Conservation (phyloP, 2,329 filamentous ascomycete genomes). For the Periconia macrospinosa region DNA sequence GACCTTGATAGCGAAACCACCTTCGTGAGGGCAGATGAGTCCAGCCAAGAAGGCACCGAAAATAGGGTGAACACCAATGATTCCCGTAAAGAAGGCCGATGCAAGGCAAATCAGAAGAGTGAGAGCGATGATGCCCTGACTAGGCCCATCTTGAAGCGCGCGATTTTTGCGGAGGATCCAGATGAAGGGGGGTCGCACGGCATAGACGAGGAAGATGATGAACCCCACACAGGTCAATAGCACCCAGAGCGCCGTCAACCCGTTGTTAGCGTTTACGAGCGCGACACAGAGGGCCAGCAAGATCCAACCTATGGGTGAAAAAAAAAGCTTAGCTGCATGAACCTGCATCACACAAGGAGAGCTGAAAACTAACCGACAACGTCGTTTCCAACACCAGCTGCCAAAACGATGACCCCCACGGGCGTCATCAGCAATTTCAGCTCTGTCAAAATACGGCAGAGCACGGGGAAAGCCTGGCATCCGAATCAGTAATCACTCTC, state of each 20-base stretch:
- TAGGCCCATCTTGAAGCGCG: slow-evolving; percentile 83
- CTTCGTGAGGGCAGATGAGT: slow-evolving; percentile 85
- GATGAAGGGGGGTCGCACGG: slow-evolving; percentile 72
- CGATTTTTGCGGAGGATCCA: slow-evolving; percentile 74
- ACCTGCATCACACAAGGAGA: not conserved
- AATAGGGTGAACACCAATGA: slow-evolving; percentile 92
- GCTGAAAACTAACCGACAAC: slow-evolving; percentile 60
- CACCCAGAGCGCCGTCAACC: slow-evolving; percentile 82
- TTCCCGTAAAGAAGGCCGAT: slow-evolving; percentile 83
- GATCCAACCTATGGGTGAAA: slow-evolving; percentile 68
- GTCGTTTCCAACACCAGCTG: slow-evolving; percentile 91
- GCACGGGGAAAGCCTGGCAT: slow-evolving; percentile 82
- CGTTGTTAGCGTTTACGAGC: slow-evolving; percentile 83
- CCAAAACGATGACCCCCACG: slow-evolving; percentile 85
- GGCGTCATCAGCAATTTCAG: slow-evolving; percentile 80
- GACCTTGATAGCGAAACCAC: slow-evolving; percentile 85
- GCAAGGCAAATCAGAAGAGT: slow-evolving; percentile 78
- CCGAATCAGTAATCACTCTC: too few species aligned
- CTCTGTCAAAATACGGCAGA: slow-evolving; percentile 91
- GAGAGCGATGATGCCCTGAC: slow-evolving; percentile 79
- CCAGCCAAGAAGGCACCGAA: slow-evolving; percentile 92
- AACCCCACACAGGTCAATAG: slow-evolving; percentile 76
- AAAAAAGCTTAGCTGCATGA: slow-evolving; percentile 9
- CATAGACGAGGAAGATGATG: slow-evolving; percentile 72
- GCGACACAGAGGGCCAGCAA: slow-evolving; percentile 90